Evolutionary conservation across 345 rosid genomes (phyloP), one percentile per base, ranked within the genome.

Genomic region (Ailanthus altissimus): DNA sequence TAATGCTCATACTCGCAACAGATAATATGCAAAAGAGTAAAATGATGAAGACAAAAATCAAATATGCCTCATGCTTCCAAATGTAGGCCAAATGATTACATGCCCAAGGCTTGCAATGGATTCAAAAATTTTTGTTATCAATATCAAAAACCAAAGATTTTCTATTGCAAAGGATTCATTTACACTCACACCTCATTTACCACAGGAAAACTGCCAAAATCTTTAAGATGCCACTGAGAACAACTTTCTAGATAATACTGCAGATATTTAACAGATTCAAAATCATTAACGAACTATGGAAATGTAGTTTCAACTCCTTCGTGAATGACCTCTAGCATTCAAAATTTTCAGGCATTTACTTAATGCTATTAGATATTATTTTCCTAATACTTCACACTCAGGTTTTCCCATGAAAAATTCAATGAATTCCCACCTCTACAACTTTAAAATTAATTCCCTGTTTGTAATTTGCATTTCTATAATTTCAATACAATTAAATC

Each of bases 301-400:
- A 15, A 66, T 47, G 28, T 45, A 49, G 66, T 56, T 63, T 81
- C n/a, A 38, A 23, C 36, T 36, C 61, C 68, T 21, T 46, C 25
- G 60, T 59, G 64, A 61, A 38, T 53, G 9, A 57, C 45, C 69
- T 63, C 40, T 54, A 53, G 74, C 74, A 58, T 63, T 74, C 59
- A 57, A 78, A 68, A 38, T 20, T 10, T 9, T 3, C 20, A 38
- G 67, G 60, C 40, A 36, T 57, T 67, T 73, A 15, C 76, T 70
- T 61, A 11, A 45, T 26, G 50, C 43, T 28, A 62, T 23, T 11
- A 67, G 58, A 47, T 49, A 42, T 26, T 28, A 81, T 16, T 26
- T 43, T 60, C 18, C 42, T 5, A 54, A 72, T 14, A 28, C 8
- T 21, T 54, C 26, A 38, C 47, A n/a, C 5, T 26, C 42, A 1